Evolutionary conservation across 2,329 filamentous ascomycete genomes (phyloP), one percentile per base, ranked within the genome.

Genomic region (Paraphaeosphaeria minitans): DNA sequence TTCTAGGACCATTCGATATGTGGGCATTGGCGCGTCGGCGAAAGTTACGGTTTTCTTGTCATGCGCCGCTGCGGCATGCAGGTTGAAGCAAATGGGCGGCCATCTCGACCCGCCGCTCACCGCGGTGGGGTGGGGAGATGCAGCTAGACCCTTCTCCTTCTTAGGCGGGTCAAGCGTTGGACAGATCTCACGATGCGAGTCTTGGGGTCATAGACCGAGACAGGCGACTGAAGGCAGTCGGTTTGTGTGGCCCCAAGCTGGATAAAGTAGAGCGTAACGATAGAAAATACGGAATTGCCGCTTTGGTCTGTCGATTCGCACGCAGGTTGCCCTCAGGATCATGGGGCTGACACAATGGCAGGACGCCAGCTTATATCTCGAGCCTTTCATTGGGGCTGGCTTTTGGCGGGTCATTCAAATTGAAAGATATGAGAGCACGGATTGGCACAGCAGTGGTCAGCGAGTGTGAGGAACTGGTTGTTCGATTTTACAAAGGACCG

Each of bases 401-500:
- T 27, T 27, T 6, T 27, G 24, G 6, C 24, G 3, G 24, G 24
- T 27, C 24, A 27, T 6, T 4, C 24, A 4, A 4, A 27, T 4
- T 27, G 24, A 27, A 27, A 27, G 3, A 27, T 27, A 6, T 27
- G 6, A 27, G 24, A 27, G 24, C 6, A 27, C 24, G 6, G 24
- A 14, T 42, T 29, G 19, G 35, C 47, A 51, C 24, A 39, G 46
- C 33, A 29, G 5, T n/a, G n/a, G 21, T 56, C 55, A 72, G 64
- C 62, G 66, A 72, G 59, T 59, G 63, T 73, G 67, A 70, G 69
- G 67, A 70, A 68, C 72, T 73, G 72, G 69, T 64, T 67, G 66
- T 74, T 75, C 68, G 71, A 75, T 76, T 69, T 74, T 75, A 74
- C 68, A 74, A 76, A 72, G 69, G 71, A 73, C 73, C 73, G 68